These are phyloP conservation scores for Colletotrichum paranaense DNA, from an alignment of 2,329 filamentous ascomycete species.

Conservation along the genomic window DNA sequence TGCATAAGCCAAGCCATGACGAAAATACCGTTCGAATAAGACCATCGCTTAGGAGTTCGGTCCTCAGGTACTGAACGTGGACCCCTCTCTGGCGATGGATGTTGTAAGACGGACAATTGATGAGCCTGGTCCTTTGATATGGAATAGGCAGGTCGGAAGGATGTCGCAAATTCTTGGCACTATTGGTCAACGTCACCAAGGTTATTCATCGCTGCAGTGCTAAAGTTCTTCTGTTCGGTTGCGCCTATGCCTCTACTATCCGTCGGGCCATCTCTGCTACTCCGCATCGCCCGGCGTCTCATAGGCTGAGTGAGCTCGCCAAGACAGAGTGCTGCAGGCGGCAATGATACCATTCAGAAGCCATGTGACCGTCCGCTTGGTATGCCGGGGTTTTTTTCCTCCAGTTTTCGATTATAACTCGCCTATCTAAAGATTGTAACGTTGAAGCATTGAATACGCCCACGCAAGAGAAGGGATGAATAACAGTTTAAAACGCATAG, in stretches of 20 bases:
- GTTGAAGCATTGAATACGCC: background rate
- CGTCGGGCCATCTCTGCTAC: background rate
- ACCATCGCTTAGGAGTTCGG: background rate
- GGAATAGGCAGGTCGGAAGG: constrained; percentile 18
- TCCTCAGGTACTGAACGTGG: background rate
- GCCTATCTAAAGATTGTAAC: background rate
- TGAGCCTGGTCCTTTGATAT: background rate
- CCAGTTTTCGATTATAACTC: background rate
- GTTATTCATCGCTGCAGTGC: background rate
- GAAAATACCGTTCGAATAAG: constrained; percentile 27
- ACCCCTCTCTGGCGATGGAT: background rate
- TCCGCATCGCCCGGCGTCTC: background rate
- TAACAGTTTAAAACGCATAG: too few species aligned
- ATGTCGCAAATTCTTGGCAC: constrained; percentile 24
- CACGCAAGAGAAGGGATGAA: too few species aligned
- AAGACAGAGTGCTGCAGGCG: constrained; percentile 10
- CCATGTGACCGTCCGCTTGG: background rate
- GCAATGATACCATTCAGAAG: constrained; percentile 10
- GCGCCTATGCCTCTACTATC: background rate
- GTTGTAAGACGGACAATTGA: background rate
- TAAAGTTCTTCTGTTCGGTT: background rate
- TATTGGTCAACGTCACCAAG: background rate
- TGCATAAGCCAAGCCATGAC: constrained; percentile 27
- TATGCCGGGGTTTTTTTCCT: background rate
- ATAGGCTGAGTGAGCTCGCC: background rate